These are phyloP conservation scores for Phytopythium sindhum DNA, from an alignment of 352 stramenopile genomes.

Conservation along the genomic window DNA sequence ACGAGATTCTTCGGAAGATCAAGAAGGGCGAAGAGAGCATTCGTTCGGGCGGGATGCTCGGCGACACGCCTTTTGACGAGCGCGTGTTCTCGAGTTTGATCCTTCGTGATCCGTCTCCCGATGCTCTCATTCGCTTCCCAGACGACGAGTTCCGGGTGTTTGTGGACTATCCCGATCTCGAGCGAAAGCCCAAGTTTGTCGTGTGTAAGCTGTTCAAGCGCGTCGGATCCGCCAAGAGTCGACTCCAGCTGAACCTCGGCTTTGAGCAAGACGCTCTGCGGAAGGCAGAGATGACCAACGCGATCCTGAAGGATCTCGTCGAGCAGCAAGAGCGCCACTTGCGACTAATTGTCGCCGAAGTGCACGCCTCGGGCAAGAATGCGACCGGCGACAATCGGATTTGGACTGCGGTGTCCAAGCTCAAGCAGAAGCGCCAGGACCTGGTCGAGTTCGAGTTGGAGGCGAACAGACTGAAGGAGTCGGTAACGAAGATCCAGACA, in stretches of 20 bases:
- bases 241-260: constrained; percentile 17
- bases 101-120: constrained; percentile 32
- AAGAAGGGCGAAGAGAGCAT: constrained; percentile 20
- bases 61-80: constrained; percentile 16
- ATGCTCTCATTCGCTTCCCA: constrained; percentile 43
- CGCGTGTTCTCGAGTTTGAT: constrained; percentile 38
- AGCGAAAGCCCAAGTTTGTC: constrained; percentile 18
- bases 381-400: constrained; percentile 18
- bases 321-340: constrained; percentile 34
- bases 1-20: constrained; percentile 14
- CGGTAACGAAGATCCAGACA: constrained; percentile 8
- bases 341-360: constrained; percentile 26
- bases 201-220: constrained; percentile 57
- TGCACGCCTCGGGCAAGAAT: constrained; percentile 18
- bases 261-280: constrained; percentile 11
- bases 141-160: constrained; percentile 45
- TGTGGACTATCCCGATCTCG: constrained; percentile 20
- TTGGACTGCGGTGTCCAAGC: constrained; percentile 31
- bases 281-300: constrained; percentile 23
- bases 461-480: constrained; percentile 11
- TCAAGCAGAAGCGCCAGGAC: constrained; percentile 44
- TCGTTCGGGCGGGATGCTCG: constrained; percentile 1
- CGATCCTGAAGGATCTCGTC: constrained; percentile 33
- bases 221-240: constrained; percentile 28
- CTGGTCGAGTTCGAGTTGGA: constrained; percentile 31